A percentile compares a stretch with the other conserved stretches of the same genome.
phyloP scores from a whole-genome alignment of 192 early-diverging fungal species.

The Spinellus fusiger region DNA sequence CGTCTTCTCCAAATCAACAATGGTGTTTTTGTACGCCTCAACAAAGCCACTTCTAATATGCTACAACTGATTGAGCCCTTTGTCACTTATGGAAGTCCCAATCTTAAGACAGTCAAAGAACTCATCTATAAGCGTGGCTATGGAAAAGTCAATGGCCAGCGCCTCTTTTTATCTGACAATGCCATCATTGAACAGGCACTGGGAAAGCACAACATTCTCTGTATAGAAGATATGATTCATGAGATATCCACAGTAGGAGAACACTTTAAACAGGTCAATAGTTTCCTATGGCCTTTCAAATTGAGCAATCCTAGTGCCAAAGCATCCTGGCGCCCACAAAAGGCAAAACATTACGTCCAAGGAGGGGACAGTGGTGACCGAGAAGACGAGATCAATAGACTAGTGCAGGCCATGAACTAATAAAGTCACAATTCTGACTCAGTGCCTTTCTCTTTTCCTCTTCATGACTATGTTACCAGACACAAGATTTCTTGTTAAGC shows the following conservation, averaged over 20 bases:
- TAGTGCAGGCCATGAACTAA: constrained; percentile 95
- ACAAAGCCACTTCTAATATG: constrained; percentile 96
- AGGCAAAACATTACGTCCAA: constrained; percentile 91
- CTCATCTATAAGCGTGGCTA: constrained; percentile 99
- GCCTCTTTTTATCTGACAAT: constrained; percentile 95
- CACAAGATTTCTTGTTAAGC: too few species aligned
- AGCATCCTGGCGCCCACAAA: constrained; percentile 47
- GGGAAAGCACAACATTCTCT: constrained; percentile 93
- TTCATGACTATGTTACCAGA: too few species aligned
- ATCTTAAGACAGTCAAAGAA: constrained; percentile 96
- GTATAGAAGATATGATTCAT: constrained; percentile 96
- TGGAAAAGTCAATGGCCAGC: constrained; percentile 96
- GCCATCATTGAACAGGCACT: constrained; percentile 85
- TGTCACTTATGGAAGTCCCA: constrained; percentile 91
- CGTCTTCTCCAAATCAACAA: constrained; percentile 99
- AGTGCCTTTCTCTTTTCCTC: too few species aligned
- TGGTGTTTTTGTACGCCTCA: constrained; percentile 92
- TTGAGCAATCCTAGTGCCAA: constrained; percentile 87
- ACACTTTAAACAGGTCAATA: constrained; percentile 88
- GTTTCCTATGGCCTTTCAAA: constrained; percentile 99
- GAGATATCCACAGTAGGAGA: constrained; percentile 97
- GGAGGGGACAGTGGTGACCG: constrained; percentile 97
- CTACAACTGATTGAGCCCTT: constrained; percentile 94
- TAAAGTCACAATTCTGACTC: too few species aligned
- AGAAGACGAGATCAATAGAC: constrained; percentile 91